phyloP scores from a whole-genome alignment of 768 basidiomycete genomes.

The Amanita polypyramis region DNA sequence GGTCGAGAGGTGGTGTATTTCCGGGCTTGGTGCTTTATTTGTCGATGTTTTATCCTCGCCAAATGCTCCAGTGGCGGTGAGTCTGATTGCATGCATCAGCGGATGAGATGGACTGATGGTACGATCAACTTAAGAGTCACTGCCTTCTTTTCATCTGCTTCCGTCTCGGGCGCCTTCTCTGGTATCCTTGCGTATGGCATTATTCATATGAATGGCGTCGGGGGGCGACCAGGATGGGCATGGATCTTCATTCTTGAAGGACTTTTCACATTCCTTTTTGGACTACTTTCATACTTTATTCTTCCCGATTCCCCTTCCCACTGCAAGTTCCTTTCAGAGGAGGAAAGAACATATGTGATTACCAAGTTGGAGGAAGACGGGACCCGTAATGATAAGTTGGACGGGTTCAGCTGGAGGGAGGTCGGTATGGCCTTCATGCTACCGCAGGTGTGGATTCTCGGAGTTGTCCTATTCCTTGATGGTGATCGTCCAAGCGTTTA shows the following conservation, averaged over 20 bases:
- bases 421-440: constrained; percentile 35
- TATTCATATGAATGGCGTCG: constrained; percentile 48
- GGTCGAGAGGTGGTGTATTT: constrained; percentile 38
- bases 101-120: constrained; percentile 4
- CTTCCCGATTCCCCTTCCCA: constrained; percentile 17
- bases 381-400: constrained; percentile 23
- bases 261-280: constrained; percentile 50
- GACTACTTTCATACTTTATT: constrained; percentile 32
- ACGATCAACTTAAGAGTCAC: constrained; percentile 26
- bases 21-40: constrained; percentile 49
- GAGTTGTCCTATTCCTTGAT: constrained; percentile 39
- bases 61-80: constrained; percentile 37
- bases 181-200: constrained; percentile 62
- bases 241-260: constrained; percentile 68
- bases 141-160: constrained; percentile 40
- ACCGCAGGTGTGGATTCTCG: constrained; percentile 45
- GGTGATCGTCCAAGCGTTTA: constrained; percentile 22
- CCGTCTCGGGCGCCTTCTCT: constrained; percentile 56
- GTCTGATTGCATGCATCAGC: constrained; percentile 2
- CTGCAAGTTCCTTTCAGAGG: constrained; percentile 37
- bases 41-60: constrained; percentile 45
- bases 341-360: constrained; percentile 39
- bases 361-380: constrained; percentile 31
- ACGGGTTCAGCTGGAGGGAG: constrained; percentile 51
- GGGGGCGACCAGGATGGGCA: constrained; percentile 47